A percentile compares a stretch with the other conserved stretches of the same genome.
Conservation (phyloP, 176 grass and related monocot genomes). For the Dendrocalamus sinicus region DNA sequence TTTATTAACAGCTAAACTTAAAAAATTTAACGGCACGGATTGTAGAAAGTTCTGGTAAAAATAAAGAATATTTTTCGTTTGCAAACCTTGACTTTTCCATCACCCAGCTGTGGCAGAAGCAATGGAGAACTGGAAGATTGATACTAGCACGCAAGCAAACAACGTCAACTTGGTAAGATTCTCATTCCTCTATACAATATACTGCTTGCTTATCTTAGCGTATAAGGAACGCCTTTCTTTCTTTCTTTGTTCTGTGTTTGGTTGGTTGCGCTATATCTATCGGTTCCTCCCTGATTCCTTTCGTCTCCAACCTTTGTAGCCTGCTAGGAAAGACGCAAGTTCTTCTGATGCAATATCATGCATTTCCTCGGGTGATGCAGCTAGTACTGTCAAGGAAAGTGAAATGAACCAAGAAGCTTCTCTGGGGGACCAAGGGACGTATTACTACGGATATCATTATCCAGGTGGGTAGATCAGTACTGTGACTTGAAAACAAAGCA, state of each 20-base stretch:
- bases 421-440: conserved; percentile 68
- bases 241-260: conserved; percentile 26
- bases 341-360: conserved; percentile 77
- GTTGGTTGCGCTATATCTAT: conserved; percentile 39
- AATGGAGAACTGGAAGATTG: conserved; percentile 72
- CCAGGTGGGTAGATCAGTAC: conserved; percentile 65
- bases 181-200: conserved; percentile 32
- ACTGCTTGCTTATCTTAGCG: conserved; percentile 38
- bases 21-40: too few species aligned
- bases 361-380: conserved; percentile 73
- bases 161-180: conserved; percentile 70
- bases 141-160: conserved; percentile 59
- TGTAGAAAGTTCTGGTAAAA: too few species aligned
- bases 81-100: conserved; percentile 68
- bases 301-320: conserved; percentile 51
- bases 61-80: conserved; percentile 45
- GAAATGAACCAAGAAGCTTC: conserved; percentile 62
- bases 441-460: conserved; percentile 78
- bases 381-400: conserved; percentile 64
- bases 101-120: conserved; percentile 64
- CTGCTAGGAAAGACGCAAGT: conserved; percentile 61
- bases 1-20: too few species aligned
- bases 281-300: conserved; percentile 47
- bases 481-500: conserved; percentile 1
- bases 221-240: conserved; percentile 42